Conservation (phyloP, 1,284 basidiomycete species). For the Acaromyces ingoldii region DNA sequence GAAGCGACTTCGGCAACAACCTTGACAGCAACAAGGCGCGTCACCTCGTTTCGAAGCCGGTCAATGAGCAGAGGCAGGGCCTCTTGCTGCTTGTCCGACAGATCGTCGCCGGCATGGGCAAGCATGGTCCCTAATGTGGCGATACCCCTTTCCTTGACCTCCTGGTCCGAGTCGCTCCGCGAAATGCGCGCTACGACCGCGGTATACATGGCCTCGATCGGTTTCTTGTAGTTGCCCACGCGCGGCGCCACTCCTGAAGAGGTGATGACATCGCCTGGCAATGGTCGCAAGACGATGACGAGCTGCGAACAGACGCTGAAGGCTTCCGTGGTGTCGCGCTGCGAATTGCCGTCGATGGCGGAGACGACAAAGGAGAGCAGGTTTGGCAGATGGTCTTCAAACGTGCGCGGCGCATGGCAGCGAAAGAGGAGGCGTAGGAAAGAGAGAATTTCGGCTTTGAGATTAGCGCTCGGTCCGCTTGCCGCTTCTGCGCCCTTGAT, state of each 20-base stretch:
- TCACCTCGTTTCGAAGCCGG: constrained; percentile 63
- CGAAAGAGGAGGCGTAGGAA: constrained; percentile 81
- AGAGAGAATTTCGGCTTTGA: constrained; percentile 63
- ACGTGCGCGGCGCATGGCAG: constrained; percentile 68
- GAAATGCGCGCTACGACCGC: constrained; percentile 68
- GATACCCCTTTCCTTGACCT: constrained; percentile 78
- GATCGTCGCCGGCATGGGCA: constrained; percentile 72
- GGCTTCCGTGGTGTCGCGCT: constrained; percentile 54
- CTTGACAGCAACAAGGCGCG: constrained; percentile 55
- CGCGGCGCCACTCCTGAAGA: background rate
- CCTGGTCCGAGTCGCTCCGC: constrained; percentile 80
- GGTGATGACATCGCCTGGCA: no score
- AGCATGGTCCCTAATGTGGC: constrained; percentile 78
- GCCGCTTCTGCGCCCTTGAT: constrained; percentile 48
- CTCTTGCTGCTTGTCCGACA: constrained; percentile 51
- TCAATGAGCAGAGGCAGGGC: constrained; percentile 66
- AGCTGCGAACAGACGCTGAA: constrained; percentile 60
- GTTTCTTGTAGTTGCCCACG: constrained; percentile 21
- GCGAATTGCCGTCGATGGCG: constrained; percentile 59
- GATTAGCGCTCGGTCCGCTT: constrained; percentile 45
- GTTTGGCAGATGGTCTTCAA: constrained; percentile 60
- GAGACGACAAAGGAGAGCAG: constrained; percentile 71
- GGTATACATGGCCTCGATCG: constrained; percentile 59
- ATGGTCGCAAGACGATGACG: constrained; percentile 53
- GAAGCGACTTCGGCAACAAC: constrained; percentile 55